These are phyloP conservation scores for Nyctanthes arbortristis DNA, from an alignment of 257 asterid species.

Conservation along the genomic window DNA sequence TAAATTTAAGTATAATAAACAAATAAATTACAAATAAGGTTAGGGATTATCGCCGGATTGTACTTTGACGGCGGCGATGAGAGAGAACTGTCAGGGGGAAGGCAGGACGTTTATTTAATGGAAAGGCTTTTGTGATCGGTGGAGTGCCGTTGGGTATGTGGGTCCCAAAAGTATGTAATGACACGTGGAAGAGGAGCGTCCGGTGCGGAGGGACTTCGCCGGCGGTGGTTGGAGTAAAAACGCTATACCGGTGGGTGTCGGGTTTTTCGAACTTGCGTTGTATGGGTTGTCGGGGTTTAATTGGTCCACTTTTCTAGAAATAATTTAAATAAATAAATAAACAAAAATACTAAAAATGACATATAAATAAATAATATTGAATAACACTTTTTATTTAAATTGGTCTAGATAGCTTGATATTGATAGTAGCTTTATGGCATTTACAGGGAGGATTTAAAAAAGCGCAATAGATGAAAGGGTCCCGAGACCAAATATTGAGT, in stretches of 20 bases:
- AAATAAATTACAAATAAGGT: slow-evolving; percentile 2
- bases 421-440: too few species aligned
- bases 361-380: too few species aligned
- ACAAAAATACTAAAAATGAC: too few species aligned
- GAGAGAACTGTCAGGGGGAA: slow-evolving; percentile 2
- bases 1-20: not conserved
- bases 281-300: too few species aligned
- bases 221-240: slow-evolving; percentile 28
- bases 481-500: too few species aligned
- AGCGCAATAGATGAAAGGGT: too few species aligned
- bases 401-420: too few species aligned
- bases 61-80: slow-evolving; percentile 42
- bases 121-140: not conserved
- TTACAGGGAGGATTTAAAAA: too few species aligned
- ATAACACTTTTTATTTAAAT: too few species aligned
- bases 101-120: slow-evolving; percentile 16
- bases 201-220: slow-evolving; percentile 26
- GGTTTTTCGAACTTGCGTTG: too few species aligned
- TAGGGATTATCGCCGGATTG: slow-evolving; percentile 47
- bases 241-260: not conserved
- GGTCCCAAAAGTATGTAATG: slow-evolving; percentile 17
- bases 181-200: not conserved
- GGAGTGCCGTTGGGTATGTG: slow-evolving; percentile 14
- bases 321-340: too few species aligned
- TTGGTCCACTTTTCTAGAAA: too few species aligned